Conservation (phyloP, 495 filamentous ascomycete species). For the Tetracladium marchalianum region DNA sequence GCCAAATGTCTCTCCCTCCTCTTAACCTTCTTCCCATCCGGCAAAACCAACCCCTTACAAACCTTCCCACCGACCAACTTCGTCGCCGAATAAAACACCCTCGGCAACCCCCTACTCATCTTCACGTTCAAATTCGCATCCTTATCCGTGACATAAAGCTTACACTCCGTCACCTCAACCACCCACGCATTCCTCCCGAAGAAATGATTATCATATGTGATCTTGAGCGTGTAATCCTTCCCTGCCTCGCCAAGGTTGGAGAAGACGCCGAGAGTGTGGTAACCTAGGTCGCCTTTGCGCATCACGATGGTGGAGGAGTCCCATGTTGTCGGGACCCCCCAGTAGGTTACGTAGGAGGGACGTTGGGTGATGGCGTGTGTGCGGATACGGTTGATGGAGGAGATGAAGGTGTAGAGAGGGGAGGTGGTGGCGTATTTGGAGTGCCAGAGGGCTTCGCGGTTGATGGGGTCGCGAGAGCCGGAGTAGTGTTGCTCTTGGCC, state of each 20-base stretch:
- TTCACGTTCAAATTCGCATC: constrained; percentile 33
- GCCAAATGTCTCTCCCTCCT: no score
- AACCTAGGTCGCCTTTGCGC: constrained; percentile 48
- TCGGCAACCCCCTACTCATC: constrained; percentile 40
- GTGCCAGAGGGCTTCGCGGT: constrained; percentile 71
- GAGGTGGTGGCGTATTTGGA: constrained; percentile 48
- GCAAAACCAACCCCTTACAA: constrained; percentile 14
- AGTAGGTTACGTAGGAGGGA: constrained; percentile 37
- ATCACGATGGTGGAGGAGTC: constrained; percentile 49
- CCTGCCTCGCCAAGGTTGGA: constrained; percentile 46
- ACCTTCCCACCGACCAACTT: constrained; percentile 29
- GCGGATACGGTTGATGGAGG: constrained; percentile 48
- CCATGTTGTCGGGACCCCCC: constrained; percentile 45
- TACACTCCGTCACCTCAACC: constrained; percentile 42
- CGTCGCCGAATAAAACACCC: constrained; percentile 34
- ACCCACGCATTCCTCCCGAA: constrained; percentile 27
- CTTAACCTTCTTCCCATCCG: no score
- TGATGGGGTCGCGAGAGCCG: constrained; percentile 47
- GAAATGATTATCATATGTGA: constrained; percentile 30
- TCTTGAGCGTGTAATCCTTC: constrained; percentile 32
- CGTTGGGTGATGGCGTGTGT: constrained; percentile 41
- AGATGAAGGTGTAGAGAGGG: constrained; percentile 50
- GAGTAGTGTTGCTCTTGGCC: constrained; percentile 67
- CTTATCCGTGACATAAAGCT: constrained; percentile 29
- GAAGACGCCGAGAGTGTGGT: constrained; percentile 49